These are phyloP conservation scores for Phytophthora foliorum DNA, from an alignment of 352 stramenopile genomes.

Conservation along the genomic window DNA sequence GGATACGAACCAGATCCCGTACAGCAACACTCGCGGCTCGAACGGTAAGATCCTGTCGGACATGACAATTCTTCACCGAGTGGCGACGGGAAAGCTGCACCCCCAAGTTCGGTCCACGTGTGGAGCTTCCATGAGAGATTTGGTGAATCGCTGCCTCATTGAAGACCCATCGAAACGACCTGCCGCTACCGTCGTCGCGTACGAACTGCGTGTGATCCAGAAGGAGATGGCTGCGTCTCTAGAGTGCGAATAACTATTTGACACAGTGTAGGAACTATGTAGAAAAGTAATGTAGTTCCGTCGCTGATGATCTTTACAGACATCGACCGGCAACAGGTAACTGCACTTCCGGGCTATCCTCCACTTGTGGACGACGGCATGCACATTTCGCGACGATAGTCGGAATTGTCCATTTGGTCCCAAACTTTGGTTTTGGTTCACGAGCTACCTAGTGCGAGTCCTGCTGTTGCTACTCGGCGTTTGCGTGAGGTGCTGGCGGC, in stretches of 20 bases:
- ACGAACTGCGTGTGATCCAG: slow-evolving; percentile 33
- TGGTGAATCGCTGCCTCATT: slow-evolving; percentile 27
- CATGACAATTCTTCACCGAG: slow-evolving; percentile 59
- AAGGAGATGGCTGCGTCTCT: slow-evolving; percentile 37
- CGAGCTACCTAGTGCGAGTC: too few species aligned
- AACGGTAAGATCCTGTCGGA: slow-evolving; percentile 60
- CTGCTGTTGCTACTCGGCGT: too few species aligned
- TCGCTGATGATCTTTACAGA: background rate
- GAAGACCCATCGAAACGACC: slow-evolving; percentile 27
- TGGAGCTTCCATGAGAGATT: slow-evolving; percentile 9
- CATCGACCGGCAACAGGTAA: background rate
- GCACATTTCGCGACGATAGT: too few species aligned
- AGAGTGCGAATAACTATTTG: slow-evolving; percentile 4
- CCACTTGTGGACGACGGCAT: too few species aligned
- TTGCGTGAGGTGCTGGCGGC: too few species aligned
- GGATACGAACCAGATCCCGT: slow-evolving; percentile 54
- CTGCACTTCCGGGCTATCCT: too few species aligned
- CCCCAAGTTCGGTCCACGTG: slow-evolving; percentile 27
- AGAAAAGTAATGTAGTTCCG: background rate
- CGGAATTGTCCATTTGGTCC: slow-evolving; percentile 3
- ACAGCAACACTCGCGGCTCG: slow-evolving; percentile 37
- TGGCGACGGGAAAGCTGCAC: slow-evolving; percentile 48
- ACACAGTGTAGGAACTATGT: slow-evolving; percentile 8
- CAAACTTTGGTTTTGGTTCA: too few species aligned
- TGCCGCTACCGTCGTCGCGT: slow-evolving; percentile 30